A percentile compares a stretch with the other conserved stretches of the same genome.
phyloP scores from a whole-genome alignment of 1,284 basidiomycete genomes.

The Ceratobasidium sp. region DNA sequence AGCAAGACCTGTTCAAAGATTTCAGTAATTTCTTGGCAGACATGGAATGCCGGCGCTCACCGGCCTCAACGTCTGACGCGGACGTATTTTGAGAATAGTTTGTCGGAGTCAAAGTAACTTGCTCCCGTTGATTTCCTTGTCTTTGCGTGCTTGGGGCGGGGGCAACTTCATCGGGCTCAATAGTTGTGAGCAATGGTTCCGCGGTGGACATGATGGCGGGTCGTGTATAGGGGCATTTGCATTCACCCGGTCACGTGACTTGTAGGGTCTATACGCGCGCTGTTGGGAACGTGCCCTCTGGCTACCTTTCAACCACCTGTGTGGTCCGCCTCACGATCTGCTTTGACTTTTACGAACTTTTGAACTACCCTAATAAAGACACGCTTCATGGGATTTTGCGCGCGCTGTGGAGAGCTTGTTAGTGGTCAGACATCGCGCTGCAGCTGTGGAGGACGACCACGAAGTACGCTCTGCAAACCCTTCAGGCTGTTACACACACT shows the following conservation, averaged over 20 bases:
- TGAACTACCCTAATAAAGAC: background rate
- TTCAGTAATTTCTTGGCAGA: background rate
- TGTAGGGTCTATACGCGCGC: conserved; percentile 38
- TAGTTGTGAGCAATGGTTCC: conserved; percentile 72
- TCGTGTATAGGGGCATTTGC: background rate
- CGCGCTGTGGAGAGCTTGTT: conserved; percentile 50
- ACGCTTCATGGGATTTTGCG: conserved; percentile 49
- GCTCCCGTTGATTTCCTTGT: conserved; percentile 55
- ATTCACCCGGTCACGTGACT: conserved; percentile 11
- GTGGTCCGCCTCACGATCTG: no score
- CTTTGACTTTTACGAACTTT: conserved; percentile 15
- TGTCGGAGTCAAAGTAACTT: conserved; percentile 71
- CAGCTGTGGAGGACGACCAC: conserved; percentile 35
- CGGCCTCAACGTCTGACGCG: conserved; percentile 76
- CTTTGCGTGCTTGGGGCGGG: conserved; percentile 60
- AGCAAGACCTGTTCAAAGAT: conserved; percentile 67
- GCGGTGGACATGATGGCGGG: conserved; percentile 65
- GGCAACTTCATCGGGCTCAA: conserved; percentile 75
- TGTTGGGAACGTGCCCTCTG: conserved; percentile 34
- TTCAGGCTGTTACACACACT: background rate
- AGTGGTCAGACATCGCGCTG: conserved; percentile 43
- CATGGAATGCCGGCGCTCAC: conserved; percentile 57
- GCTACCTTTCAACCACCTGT: conserved; percentile 39
- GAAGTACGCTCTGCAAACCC: conserved; percentile 7
- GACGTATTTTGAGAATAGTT: conserved; percentile 65